These are phyloP conservation scores for Trichoderma polysporum DNA, from an alignment of 2,329 filamentous ascomycete genomes.

Conservation along the genomic window DNA sequence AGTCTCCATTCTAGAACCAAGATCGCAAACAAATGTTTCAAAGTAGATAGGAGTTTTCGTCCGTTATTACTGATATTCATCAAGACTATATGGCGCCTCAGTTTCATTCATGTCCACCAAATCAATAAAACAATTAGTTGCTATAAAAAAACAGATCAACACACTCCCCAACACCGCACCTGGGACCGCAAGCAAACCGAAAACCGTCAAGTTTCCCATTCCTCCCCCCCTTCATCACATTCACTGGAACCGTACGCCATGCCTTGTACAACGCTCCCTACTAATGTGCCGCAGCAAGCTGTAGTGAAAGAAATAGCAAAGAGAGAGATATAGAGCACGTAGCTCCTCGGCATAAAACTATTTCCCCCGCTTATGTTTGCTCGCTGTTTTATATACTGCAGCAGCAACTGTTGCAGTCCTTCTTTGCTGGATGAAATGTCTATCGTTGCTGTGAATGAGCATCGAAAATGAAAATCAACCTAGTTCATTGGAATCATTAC, in stretches of 20 bases:
- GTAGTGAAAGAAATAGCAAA: background rate
- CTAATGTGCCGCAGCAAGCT: background rate
- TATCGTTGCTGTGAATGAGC: slow-evolving; percentile 1
- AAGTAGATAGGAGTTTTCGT: background rate
- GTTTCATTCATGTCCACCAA: background rate
- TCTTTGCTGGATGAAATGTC: background rate
- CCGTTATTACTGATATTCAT: background rate
- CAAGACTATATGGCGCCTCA: background rate
- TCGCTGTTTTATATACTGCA: background rate
- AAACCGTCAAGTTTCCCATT: background rate
- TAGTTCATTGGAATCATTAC: slow-evolving; percentile 9
- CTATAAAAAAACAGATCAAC: background rate
- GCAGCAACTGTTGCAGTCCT: background rate
- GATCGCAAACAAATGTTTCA: background rate
- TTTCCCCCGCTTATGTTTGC: background rate
- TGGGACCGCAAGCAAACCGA: background rate
- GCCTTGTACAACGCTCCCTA: slow-evolving; percentile 5
- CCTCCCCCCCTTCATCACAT: background rate
- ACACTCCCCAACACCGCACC: slow-evolving; percentile 4
- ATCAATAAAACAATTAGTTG: background rate
- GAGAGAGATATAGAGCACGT: background rate
- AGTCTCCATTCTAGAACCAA: background rate
- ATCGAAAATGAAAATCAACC: slow-evolving; percentile 1
- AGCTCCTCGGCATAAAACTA: background rate
- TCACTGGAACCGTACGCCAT: slow-evolving; percentile 9